phyloP scores from a whole-genome alignment of 139 green algal species.

The Tetradesmus obliquus region DNA sequence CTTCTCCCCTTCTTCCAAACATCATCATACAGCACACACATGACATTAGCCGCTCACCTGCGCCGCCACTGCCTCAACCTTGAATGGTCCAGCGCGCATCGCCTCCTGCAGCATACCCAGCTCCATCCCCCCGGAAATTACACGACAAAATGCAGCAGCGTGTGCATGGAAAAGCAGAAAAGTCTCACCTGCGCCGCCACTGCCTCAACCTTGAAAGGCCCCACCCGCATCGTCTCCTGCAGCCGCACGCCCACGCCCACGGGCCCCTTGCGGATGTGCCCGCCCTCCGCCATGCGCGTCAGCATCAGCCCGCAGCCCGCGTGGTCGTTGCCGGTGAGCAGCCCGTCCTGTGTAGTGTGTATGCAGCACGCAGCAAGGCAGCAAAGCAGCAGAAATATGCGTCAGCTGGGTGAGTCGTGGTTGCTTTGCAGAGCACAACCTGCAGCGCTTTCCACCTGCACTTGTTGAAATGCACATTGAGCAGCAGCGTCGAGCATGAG shows the following conservation, averaged over 20 bases:
- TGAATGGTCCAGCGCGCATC: conserved; percentile 53
- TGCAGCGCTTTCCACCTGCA: too few relatives aligned
- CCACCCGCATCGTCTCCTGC: conserved; percentile 62
- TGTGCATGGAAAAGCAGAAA: too few relatives aligned
- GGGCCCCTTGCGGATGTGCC: conserved; percentile 60
- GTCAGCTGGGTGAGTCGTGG: too few relatives aligned
- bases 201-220: conserved; percentile 64
- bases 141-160: not conserved
- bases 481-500: too few relatives aligned
- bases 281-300: conserved; percentile 49
- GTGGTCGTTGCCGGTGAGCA: conserved; percentile 61
- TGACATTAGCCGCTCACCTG: not conserved
- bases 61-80: conserved; percentile 48
- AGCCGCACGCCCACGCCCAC: conserved; percentile 60
- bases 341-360: conserved; percentile 42
- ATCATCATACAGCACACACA: too few relatives aligned
- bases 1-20: too few relatives aligned
- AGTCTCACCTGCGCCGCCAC: conserved; percentile 57
- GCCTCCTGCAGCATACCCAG: conserved; percentile 32
- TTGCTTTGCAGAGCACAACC: too few relatives aligned
- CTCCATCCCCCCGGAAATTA: not conserved
- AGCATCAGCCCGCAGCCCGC: conserved; percentile 45
- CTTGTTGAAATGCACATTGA: too few relatives aligned
- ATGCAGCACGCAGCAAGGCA: too few relatives aligned
- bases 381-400: too few relatives aligned